Conservation (phyloP, 2,329 filamentous ascomycete genomes). For the Pseudogymnoascus sp. region DNA sequence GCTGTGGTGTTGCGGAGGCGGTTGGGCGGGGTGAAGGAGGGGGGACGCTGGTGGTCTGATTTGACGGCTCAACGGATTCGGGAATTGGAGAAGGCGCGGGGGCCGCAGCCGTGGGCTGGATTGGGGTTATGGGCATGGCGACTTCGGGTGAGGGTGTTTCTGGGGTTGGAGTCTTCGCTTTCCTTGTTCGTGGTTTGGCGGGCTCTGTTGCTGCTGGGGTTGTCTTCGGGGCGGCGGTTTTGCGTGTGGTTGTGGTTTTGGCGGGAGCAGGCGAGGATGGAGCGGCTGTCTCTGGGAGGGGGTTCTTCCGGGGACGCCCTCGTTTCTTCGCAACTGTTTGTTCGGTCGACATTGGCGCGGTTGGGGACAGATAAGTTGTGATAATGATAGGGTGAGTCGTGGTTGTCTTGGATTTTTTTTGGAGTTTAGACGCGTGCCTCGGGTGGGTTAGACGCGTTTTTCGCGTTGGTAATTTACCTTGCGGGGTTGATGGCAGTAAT, state of each 20-base stretch:
- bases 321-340: background rate
- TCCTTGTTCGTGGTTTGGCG: background rate
- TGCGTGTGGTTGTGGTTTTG: background rate
- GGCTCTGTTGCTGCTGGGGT: background rate
- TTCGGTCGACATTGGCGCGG: conserved; percentile 5
- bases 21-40: background rate
- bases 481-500: background rate
- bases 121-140: background rate
- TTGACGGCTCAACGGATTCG: background rate
- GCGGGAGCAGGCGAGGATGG: conserved; percentile 2
- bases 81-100: background rate
- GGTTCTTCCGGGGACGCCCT: background rate
- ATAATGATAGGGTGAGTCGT: background rate
- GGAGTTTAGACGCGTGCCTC: background rate
- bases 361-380: background rate
- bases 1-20: background rate
- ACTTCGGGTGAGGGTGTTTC: background rate
- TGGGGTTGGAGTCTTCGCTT: background rate
- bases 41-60: background rate
- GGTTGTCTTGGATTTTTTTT: background rate
- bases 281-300: background rate
- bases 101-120: background rate
- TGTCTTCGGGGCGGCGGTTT: background rate
- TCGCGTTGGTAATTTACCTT: conserved; percentile 6
- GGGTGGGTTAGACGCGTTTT: background rate